Conservation (phyloP, 148 eudicot genomes). For the Cornus florida region DNA sequence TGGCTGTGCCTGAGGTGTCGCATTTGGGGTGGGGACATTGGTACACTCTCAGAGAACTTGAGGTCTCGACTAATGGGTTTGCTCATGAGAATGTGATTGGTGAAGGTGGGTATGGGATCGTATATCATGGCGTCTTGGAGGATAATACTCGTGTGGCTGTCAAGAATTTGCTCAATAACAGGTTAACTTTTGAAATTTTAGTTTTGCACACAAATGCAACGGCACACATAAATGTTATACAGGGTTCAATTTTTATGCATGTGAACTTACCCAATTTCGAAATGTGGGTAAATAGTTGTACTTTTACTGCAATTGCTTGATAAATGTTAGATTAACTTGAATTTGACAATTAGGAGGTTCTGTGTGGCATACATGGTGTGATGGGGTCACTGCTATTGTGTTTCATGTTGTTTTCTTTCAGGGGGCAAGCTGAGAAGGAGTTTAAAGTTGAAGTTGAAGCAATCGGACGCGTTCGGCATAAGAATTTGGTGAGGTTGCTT, state of each 20-base stretch:
- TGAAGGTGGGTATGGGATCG: constrained; percentile 97
- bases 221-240: neutral
- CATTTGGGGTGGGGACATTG: constrained; percentile 96
- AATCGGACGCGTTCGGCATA: constrained; percentile 91
- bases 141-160: constrained; percentile 65
- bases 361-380: neutral
- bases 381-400: constrained; percentile 7
- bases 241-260: neutral
- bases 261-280: neutral
- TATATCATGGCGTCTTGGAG: constrained; percentile 56
- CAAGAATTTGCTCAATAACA: constrained; percentile 87
- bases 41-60: constrained; percentile 85
- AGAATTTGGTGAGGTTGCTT: constrained; percentile 80
- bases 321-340: neutral
- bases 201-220: neutral
- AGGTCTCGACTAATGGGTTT: constrained; percentile 64
- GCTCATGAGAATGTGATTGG: constrained; percentile 86
- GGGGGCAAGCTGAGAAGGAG: constrained; percentile 97
- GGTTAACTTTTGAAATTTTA: constrained; percentile 28
- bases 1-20: constrained; percentile 59
- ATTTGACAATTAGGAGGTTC: neutral
- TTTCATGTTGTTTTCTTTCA: constrained; percentile 17
- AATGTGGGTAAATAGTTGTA: neutral
- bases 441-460: constrained; percentile 95
- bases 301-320: neutral